Percentiles rank a stretch among this genome's conserved stretches.
Evolutionary conservation across 2,329 filamentous ascomycete species (phyloP).

Genomic region (Ophiocordyceps camponoti-saundersi): DNA sequence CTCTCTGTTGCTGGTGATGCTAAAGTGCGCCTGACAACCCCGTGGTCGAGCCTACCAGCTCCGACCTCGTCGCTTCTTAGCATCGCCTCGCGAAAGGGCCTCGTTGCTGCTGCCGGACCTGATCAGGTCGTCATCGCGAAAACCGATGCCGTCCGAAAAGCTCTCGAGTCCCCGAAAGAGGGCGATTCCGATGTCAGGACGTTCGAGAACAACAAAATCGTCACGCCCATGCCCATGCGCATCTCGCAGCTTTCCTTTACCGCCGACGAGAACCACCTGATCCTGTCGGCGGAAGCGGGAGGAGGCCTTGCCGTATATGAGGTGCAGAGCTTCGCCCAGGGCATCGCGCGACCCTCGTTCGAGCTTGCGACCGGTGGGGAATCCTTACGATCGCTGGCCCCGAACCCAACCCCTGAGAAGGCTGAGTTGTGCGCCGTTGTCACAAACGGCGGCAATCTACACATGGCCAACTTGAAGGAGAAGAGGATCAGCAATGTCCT

Average conservation of each 20-base stretch:
- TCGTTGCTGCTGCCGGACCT: conserved; percentile 77
- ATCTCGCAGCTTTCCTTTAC: conserved; percentile 85
- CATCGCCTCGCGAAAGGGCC: conserved; percentile 61
- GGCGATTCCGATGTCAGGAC: conserved; percentile 47
- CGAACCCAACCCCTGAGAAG: conserved; percentile 63
- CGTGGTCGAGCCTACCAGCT: conserved; percentile 63
- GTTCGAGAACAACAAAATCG: conserved; percentile 62
- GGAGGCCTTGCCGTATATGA: conserved; percentile 76
- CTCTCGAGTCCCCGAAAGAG: conserved; percentile 44
- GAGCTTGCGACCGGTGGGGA: conserved; percentile 63
- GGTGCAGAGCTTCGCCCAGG: conserved; percentile 48
- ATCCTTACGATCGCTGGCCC: conserved; percentile 54
- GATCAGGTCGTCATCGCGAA: conserved; percentile 59
- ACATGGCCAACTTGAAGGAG: conserved; percentile 67
- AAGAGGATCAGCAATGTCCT: conserved; percentile 45
- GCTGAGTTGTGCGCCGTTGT: conserved; percentile 67
- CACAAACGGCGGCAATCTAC: conserved; percentile 61
- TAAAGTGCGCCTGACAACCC: conserved; percentile 63
- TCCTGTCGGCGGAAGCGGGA: conserved; percentile 66
- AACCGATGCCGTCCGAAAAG: conserved; percentile 61
- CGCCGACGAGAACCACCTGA: conserved; percentile 69
- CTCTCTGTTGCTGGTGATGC: conserved; percentile 62
- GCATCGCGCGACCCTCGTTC: conserved; percentile 50
- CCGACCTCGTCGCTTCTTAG: conserved; percentile 69
- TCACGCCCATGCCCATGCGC: conserved; percentile 53